These are phyloP conservation scores for Magnaporthales sp. DNA, from an alignment of 2,329 filamentous ascomycete species.

Conservation along the genomic window DNA sequence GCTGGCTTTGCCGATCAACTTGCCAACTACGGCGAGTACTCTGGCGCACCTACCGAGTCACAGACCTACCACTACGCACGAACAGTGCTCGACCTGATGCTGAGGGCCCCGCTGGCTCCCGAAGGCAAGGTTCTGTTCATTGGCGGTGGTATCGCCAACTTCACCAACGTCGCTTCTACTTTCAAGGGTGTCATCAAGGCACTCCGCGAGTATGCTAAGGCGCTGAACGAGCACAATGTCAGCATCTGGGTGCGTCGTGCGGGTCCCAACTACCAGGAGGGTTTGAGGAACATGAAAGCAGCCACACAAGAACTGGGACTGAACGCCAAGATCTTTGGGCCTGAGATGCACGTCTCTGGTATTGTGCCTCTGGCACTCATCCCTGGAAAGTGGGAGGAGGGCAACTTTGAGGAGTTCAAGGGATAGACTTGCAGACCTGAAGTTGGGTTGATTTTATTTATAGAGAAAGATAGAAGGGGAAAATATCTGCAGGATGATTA, in stretches of 20 bases:
- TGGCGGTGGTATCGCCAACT: slow-evolving; percentile 99
- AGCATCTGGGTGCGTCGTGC: slow-evolving; percentile 91
- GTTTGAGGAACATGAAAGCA: slow-evolving; percentile 98
- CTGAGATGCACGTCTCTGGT: slow-evolving; percentile 93
- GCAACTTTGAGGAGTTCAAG: slow-evolving; percentile 52
- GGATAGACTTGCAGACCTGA: slow-evolving; percentile 27
- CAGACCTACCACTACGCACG: slow-evolving; percentile 99
- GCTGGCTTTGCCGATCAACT: slow-evolving; percentile 92
- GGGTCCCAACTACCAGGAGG: slow-evolving; percentile 98
- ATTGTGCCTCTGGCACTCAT: slow-evolving; percentile 88
- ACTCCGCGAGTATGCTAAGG: slow-evolving; percentile 77
- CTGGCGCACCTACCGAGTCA: slow-evolving; percentile 94
- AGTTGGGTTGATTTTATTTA: background rate
- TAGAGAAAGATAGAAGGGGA: background rate
- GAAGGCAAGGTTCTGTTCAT: slow-evolving; percentile 99
- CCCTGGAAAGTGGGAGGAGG: slow-evolving; percentile 54
- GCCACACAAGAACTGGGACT: slow-evolving; percentile 90
- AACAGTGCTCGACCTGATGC: slow-evolving; percentile 95
- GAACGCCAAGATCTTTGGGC: slow-evolving; percentile 53
- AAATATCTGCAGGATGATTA: background rate
- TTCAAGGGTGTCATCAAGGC: slow-evolving; percentile 99
- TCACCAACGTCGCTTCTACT: slow-evolving; percentile 97
- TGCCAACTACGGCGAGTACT: slow-evolving; percentile 99
- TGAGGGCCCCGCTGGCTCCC: slow-evolving; percentile 73
- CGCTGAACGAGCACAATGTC: slow-evolving; percentile 90